Evolutionary conservation across 768 basidiomycete genomes (phyloP).

Genomic region (Guyanaporus albipodus): DNA sequence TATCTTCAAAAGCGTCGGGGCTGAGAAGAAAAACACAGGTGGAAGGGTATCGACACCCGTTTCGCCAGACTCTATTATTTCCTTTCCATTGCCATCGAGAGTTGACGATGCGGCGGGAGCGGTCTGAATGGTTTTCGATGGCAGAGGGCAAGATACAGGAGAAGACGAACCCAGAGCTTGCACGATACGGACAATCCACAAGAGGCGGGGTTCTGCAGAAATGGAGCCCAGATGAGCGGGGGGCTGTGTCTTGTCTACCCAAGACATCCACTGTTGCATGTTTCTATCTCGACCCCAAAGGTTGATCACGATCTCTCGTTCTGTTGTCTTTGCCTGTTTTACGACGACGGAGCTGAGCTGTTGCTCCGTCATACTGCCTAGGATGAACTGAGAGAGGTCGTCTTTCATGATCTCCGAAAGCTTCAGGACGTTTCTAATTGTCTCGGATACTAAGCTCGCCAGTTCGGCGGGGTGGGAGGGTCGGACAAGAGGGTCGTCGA

Average conservation of each 20-base stretch:
- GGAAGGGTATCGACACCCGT: conserved; percentile 47
- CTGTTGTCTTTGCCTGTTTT: conserved; percentile 51
- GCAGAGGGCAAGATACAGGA: conserved; percentile 35
- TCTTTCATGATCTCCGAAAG: conserved; percentile 63
- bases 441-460: conserved; percentile 47
- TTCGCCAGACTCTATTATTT: not conserved
- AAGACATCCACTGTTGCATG: conserved; percentile 20
- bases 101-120: conserved; percentile 1
- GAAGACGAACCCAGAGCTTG: conserved; percentile 43
- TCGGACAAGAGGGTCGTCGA: conserved; percentile 32
- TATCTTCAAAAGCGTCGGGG: conserved; percentile 49
- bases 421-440: conserved; percentile 44
- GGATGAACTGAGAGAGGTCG: conserved; percentile 61
- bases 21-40: conserved; percentile 60
- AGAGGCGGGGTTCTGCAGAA: conserved; percentile 16
- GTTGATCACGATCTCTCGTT: conserved; percentile 50
- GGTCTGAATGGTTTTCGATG: conserved; percentile 18
- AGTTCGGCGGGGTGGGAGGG: conserved; percentile 31
- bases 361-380: conserved; percentile 63
- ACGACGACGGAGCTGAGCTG: conserved; percentile 49
- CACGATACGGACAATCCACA: conserved; percentile 49
- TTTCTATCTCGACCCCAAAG: conserved; percentile 42
- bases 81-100: not conserved
- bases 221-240: conserved; percentile 9
- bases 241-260: conserved; percentile 15